These are phyloP conservation scores for Annulohypoxylon truncatum DNA, from an alignment of 2,329 filamentous ascomycete genomes.

Conservation along the genomic window DNA sequence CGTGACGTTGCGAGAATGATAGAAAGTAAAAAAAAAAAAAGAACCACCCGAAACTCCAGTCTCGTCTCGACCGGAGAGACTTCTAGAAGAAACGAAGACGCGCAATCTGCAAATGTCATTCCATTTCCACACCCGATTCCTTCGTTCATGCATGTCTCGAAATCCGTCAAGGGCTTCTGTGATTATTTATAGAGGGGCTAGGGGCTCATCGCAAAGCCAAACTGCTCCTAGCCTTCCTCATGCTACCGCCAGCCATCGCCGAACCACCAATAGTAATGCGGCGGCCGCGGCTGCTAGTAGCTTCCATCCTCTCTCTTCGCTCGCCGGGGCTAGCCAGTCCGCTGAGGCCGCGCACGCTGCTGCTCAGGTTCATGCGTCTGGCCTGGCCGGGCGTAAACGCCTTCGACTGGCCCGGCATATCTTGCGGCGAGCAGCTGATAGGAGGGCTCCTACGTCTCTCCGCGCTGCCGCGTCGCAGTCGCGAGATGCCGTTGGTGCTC, in stretches of 20 bases:
- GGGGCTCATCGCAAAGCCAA: slow-evolving; percentile 44
- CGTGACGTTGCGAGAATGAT: not conserved
- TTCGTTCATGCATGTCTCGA: not conserved
- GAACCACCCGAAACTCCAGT: slow-evolving; percentile 15
- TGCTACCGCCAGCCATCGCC: slow-evolving; percentile 41
- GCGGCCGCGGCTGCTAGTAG: slow-evolving; percentile 48
- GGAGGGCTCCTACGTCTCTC: slow-evolving; percentile 66
- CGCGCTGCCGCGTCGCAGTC: slow-evolving; percentile 62
- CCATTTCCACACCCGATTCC: slow-evolving; percentile 3
- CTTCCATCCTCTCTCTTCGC: slow-evolving; percentile 30
- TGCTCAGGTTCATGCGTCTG: slow-evolving; percentile 66
- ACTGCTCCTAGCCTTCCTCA: slow-evolving; percentile 36
- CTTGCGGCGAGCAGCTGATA: slow-evolving; percentile 63
- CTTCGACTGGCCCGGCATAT: slow-evolving; percentile 50
- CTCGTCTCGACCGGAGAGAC: slow-evolving; percentile 9
- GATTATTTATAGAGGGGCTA: too few species aligned
- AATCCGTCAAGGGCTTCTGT: not conserved
- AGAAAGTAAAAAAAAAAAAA: not conserved
- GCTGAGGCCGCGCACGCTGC: slow-evolving; percentile 38
- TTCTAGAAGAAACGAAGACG: slow-evolving; percentile 5
- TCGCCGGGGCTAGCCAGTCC: slow-evolving; percentile 40
- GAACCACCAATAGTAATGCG: slow-evolving; percentile 59
- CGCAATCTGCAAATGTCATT: slow-evolving; percentile 8
- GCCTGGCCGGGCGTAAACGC: slow-evolving; percentile 66
- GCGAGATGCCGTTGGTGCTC: slow-evolving; percentile 66